These are phyloP conservation scores for Uncinocarpus reesii DNA, from an alignment of 2,329 filamentous ascomycete genomes.

Conservation along the genomic window DNA sequence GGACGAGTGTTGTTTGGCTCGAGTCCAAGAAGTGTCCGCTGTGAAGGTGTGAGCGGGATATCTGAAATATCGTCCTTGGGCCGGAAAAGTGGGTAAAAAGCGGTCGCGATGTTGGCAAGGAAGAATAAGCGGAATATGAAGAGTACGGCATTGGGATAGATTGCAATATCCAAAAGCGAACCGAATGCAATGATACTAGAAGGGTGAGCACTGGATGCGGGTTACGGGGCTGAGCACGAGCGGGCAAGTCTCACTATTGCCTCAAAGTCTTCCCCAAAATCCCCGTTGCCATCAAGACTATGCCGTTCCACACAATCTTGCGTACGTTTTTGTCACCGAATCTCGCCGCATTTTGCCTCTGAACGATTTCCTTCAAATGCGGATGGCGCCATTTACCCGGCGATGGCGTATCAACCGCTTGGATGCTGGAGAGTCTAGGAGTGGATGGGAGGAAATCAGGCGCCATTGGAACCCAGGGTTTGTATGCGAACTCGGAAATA, in stretches of 20 bases:
- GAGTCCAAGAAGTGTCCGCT: slow-evolving; percentile 75
- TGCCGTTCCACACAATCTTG: slow-evolving; percentile 58
- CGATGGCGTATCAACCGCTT: slow-evolving; percentile 25
- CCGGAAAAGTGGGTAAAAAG: slow-evolving; percentile 62
- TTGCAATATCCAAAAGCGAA: slow-evolving; percentile 27
- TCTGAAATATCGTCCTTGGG: slow-evolving; percentile 69
- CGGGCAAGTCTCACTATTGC: slow-evolving; percentile 25
- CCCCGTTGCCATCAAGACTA: slow-evolving; percentile 44
- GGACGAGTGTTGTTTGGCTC: slow-evolving; percentile 56
- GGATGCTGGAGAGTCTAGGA: slow-evolving; percentile 26
- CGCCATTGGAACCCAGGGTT: slow-evolving; percentile 25
- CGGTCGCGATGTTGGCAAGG: slow-evolving; percentile 58
- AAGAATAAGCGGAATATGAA: slow-evolving; percentile 54
- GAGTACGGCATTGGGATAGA: slow-evolving; percentile 38
- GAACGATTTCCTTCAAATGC: slow-evolving; percentile 73
- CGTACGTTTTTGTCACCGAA: slow-evolving; percentile 70
- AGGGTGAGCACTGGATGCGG: slow-evolving; percentile 16
- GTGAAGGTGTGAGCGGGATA: slow-evolving; percentile 80
- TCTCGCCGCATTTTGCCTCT: slow-evolving; percentile 63
- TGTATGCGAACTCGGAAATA: background rate
- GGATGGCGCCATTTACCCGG: slow-evolving; percentile 87
- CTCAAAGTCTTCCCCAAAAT: slow-evolving; percentile 33
- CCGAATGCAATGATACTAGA: slow-evolving; percentile 30
- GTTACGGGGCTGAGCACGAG: background rate
- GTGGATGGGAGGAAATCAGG: slow-evolving; percentile 34